Percentiles rank a stretch among this genome's conserved stretches.
phyloP scores from a whole-genome alignment of 2,329 filamentous ascomycete genomes.

The Aspergillus versicolor region DNA sequence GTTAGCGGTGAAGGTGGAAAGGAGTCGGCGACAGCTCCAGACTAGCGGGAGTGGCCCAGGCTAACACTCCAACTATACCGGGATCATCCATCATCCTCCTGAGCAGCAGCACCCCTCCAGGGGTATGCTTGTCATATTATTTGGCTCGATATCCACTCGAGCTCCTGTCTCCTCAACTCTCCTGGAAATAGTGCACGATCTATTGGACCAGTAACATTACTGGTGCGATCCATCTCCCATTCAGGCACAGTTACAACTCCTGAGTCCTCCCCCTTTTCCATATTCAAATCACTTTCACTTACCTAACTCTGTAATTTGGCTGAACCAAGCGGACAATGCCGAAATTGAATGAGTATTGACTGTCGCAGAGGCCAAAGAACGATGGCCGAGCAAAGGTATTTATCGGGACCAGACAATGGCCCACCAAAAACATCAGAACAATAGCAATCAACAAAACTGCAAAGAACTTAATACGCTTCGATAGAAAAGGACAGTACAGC shows the following conservation, averaged over 20 bases:
- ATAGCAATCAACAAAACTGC: neutral
- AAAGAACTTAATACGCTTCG: neutral
- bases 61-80: neutral
- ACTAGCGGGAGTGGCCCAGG: neutral
- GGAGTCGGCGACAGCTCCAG: constrained; percentile 1
- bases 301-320: neutral
- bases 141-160: constrained; percentile 4
- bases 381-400: neutral
- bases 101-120: neutral
- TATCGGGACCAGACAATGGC: neutral
- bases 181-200: constrained; percentile 7
- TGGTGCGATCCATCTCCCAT: neutral
- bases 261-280: constrained; percentile 15
- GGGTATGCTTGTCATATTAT: neutral
- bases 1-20: constrained; percentile 15
- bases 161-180: constrained; percentile 1
- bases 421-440: neutral
- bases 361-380: neutral
- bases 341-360: neutral
- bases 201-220: neutral
- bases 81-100: neutral
- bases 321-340: neutral
- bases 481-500: neutral
- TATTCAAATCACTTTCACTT: neutral
- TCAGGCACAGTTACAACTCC: neutral